These are phyloP conservation scores for Daedaleopsis sinensis DNA, from an alignment of 768 basidiomycete species.

Conservation along the genomic window DNA sequence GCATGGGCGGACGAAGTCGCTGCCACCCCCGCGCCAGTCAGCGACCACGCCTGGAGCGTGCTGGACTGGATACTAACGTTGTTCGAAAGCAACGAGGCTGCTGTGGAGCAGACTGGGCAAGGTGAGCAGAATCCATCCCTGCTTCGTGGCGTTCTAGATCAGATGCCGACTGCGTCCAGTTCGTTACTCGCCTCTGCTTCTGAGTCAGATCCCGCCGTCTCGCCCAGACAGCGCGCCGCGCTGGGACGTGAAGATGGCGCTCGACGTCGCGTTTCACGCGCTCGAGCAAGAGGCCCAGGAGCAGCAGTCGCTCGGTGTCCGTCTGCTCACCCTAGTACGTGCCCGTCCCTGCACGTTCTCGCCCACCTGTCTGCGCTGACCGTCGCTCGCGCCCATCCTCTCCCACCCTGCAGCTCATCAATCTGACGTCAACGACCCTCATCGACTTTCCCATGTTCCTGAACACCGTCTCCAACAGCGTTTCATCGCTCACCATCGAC, in stretches of 20 bases:
- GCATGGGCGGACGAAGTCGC: conserved; percentile 28
- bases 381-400: neutral
- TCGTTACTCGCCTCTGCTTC: conserved; percentile 49
- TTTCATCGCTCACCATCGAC: conserved; percentile 25
- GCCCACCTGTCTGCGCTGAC: conserved; percentile 2
- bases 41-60: conserved; percentile 67
- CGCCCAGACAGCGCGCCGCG: conserved; percentile 48
- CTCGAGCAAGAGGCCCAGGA: conserved; percentile 29
- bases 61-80: conserved; percentile 70
- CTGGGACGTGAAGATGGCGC: conserved; percentile 56
- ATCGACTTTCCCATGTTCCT: conserved; percentile 37
- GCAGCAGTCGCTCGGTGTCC: conserved; percentile 27
- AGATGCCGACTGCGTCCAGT: conserved; percentile 30
- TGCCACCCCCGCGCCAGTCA: conserved; percentile 42
- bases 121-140: conserved; percentile 35
- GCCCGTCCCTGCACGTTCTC: conserved; percentile 2
- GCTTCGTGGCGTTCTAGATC: conserved; percentile 3
- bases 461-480: conserved; percentile 31
- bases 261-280: conserved; percentile 45
- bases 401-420: conserved; percentile 33
- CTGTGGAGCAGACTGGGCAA: conserved; percentile 36
- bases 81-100: conserved; percentile 68
- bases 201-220: conserved; percentile 55
- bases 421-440: conserved; percentile 35
- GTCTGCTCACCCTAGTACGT: conserved; percentile 35